Percentiles rank a stretch among this genome's conserved stretches.
Evolutionary conservation across 164 flowering plant species (phyloP).

Genomic region (Magnolia sinica): DNA sequence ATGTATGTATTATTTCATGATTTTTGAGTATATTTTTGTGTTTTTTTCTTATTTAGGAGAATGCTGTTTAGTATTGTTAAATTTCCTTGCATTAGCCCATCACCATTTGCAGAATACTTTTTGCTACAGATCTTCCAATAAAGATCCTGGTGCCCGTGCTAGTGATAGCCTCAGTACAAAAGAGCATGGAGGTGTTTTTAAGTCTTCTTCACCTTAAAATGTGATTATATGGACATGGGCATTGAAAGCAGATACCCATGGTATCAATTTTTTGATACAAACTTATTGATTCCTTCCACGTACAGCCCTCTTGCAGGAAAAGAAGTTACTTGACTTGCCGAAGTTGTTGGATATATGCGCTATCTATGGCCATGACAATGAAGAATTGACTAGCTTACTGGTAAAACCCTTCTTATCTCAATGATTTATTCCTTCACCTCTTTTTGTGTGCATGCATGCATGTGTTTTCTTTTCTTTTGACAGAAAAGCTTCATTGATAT

Average conservation of each 20-base stretch:
- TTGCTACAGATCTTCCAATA: constrained; percentile 72
- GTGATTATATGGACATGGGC: background rate
- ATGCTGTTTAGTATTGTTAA: background rate
- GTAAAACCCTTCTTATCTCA: constrained; percentile 35
- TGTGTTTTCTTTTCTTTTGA: too few species aligned
- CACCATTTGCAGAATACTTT: background rate
- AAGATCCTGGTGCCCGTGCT: constrained; percentile 73
- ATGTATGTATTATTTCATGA: constrained; percentile 49
- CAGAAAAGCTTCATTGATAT: background rate
- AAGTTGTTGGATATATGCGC: constrained; percentile 95
- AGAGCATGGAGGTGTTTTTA: constrained; percentile 69
- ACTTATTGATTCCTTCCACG: constrained; percentile 36
- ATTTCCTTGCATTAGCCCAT: background rate
- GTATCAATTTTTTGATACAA: background rate
- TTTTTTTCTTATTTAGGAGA: background rate
- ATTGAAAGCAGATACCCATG: background rate
- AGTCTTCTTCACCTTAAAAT: constrained; percentile 3
- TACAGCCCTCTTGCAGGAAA: constrained; percentile 92
- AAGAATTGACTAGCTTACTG: constrained; percentile 62
- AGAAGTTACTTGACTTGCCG: constrained; percentile 79
- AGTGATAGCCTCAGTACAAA: constrained; percentile 61
- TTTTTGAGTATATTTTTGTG: background rate
- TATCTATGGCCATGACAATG: constrained; percentile 85
- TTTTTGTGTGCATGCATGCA: background rate
- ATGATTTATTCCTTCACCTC: background rate